These are phyloP conservation scores for Ogataea angusta DNA, from an alignment of 805 yeast genomes.

Conservation along the genomic window DNA sequence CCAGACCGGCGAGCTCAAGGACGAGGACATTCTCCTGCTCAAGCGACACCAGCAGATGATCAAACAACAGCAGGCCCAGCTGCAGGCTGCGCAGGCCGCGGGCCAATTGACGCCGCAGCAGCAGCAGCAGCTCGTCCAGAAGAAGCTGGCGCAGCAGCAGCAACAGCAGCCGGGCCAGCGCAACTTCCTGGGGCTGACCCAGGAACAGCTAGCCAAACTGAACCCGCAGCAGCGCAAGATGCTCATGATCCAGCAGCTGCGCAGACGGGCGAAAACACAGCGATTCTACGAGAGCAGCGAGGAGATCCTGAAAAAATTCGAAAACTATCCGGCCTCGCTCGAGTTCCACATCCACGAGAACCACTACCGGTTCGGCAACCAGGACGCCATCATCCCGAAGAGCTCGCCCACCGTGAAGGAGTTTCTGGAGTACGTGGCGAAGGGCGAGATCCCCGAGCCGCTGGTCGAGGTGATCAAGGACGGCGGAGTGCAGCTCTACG, in stretches of 20 bases:
- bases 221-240: constrained; percentile 41
- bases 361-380: constrained; percentile 87
- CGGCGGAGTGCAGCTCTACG: constrained; percentile 78
- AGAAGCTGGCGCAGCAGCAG: constrained; percentile 16
- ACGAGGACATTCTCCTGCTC: constrained; percentile 29
- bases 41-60: constrained; percentile 34
- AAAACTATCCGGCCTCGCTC: constrained; percentile 72
- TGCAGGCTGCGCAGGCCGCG: constrained; percentile 21
- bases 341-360: constrained; percentile 90
- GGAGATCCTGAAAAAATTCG: constrained; percentile 72
- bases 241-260: constrained; percentile 40
- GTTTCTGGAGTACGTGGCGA: constrained; percentile 73
- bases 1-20: constrained; percentile 30
- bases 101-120: constrained; percentile 12
- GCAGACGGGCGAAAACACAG: constrained; percentile 44
- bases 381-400: constrained; percentile 81
- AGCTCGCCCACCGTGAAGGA: constrained; percentile 73
- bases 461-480: constrained; percentile 87
- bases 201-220: constrained; percentile 33
- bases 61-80: constrained; percentile 26
- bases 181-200: constrained; percentile 24
- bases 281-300: constrained; percentile 69
- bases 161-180: constrained; percentile 27
- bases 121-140: constrained; percentile 14
- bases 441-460: constrained; percentile 84